Percentiles rank a stretch among this genome's conserved stretches.
These are phyloP conservation scores for Castanea mollissima DNA, from an alignment of 306 rosid genomes.

Conservation along the genomic window DNA sequence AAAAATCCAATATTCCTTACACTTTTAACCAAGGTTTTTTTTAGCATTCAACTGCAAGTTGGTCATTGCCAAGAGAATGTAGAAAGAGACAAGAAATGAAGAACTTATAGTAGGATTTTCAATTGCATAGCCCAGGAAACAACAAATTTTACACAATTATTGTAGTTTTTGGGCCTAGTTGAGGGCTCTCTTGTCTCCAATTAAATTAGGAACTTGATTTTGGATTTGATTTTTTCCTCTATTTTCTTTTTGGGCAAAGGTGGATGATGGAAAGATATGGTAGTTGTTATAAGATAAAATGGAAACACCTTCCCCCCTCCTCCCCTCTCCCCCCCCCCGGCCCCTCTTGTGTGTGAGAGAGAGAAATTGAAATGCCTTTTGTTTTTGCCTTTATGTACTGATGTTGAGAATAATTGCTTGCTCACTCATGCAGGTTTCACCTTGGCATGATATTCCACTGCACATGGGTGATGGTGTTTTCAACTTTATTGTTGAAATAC, in stretches of 20 bases:
- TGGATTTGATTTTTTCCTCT: not conserved
- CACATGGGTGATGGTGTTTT: conserved; percentile 65
- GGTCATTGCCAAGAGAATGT: not conserved
- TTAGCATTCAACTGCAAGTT: not conserved
- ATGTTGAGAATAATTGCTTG: not conserved
- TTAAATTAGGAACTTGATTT: not conserved
- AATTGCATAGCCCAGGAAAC: not conserved
- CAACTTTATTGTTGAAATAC: conserved; percentile 81
- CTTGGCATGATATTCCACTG: conserved; percentile 98
- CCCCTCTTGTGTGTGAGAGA: too few species aligned
- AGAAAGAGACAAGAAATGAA: not conserved
- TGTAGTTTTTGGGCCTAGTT: not conserved
- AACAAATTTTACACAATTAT: not conserved
- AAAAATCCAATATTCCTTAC: too few species aligned
- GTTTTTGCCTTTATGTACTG: not conserved
- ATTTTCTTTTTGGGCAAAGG: not conserved
- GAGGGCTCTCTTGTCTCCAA: not conserved
- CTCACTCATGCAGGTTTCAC: conserved; percentile 64
- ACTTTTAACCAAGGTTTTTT: not conserved
- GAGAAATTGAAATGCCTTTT: not conserved
- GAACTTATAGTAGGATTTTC: not conserved
- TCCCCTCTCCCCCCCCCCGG: too few species aligned
- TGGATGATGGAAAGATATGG: not conserved
- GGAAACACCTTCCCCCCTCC: too few species aligned
- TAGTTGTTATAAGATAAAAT: not conserved